Base-by-base conservation (phyloP, 208 protist genomes). In the Kentomonas sorsogonicus region DNA sequence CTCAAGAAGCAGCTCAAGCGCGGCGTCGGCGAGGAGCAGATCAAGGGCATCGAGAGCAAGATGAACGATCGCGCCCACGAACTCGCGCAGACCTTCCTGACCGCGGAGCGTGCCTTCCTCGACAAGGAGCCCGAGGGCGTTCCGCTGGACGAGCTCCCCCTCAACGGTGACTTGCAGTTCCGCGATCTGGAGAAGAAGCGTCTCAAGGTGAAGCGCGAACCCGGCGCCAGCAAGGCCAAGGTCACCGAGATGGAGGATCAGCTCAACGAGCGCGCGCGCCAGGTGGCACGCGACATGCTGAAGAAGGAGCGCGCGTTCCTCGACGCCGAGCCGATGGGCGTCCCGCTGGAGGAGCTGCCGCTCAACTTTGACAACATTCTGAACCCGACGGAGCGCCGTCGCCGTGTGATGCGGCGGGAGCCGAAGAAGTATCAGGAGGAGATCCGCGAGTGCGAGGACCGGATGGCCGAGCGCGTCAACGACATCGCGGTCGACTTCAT, bases 241-340 rank as follows among this genome's bases (percentile, higher is more conserved):
- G 48, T 83, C n/a, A 40, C 33, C 11, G 63, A 57, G 5, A 44
- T 86, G 31, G 76, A 92, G 56, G 50, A 45, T 0, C 57, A 68
- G n/a, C 59, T 94, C 45, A 80, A 90, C 29, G 57, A 70, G 2
- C 61, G 74, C 9, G 77, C 66, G 0, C 59, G 69, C 45, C 51
- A 73, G 47, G 53, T 92, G 10, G 86, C 86, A 20, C 64, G 53
- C 15, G 69, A 81, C 22, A 31, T 89, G 41, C 72, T 89, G 22
- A 73, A 70, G 39, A 83, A 83, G 63, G 86, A 93, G 65, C 80
- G 83, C 43, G 74, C 74, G 23, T 89, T 89, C 46, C 69, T 94
- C 29, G 88, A 94, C 23, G 80, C 69, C n/a, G 84, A 91, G 66
- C 88, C 88, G 9, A 59, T 87, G 10, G 84, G 88, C 36, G 76